A percentile compares a stretch with the other conserved stretches of the same genome.
phyloP scores from a whole-genome alignment of 352 stramenopile genomes.

The Pythium sukuiense region DNA sequence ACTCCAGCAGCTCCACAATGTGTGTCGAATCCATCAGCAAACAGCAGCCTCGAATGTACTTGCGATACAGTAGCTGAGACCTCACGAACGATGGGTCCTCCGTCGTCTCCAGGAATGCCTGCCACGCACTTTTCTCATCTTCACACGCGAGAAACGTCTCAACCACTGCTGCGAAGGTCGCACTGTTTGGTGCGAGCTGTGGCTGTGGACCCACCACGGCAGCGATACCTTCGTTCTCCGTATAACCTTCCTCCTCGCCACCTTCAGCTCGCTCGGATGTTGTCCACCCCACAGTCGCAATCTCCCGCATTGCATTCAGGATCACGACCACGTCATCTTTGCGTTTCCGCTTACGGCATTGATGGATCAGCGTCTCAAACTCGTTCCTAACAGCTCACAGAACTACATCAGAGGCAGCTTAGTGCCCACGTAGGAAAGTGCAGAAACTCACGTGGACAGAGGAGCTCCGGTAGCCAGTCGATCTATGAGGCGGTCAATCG shows the following conservation, averaged over 20 bases:
- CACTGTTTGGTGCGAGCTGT: conserved; percentile 50
- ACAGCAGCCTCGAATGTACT: conserved; percentile 65
- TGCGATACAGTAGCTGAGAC: conserved; percentile 54
- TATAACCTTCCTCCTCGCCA: not conserved
- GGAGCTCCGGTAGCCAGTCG: conserved; percentile 39
- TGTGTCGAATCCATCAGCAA: conserved; percentile 56
- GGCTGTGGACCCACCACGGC: conserved; percentile 40
- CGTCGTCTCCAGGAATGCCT: conserved; percentile 42
- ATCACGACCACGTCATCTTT: conserved; percentile 66
- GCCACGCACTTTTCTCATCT: conserved; percentile 55
- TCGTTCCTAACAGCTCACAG: conserved; percentile 40
- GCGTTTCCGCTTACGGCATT: conserved; percentile 80
- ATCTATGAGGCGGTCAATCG: conserved; percentile 62
- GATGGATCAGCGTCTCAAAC: conserved; percentile 78
- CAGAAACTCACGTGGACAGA: conserved; percentile 50
- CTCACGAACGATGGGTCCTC: conserved; percentile 35
- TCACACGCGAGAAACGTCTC: conserved; percentile 70
- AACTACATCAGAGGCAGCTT: not conserved
- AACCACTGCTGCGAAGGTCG: conserved; percentile 67
- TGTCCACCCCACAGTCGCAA: conserved; percentile 44
- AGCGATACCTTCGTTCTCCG: not conserved
- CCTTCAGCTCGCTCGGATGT: not conserved
- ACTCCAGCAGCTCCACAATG: conserved; percentile 47
- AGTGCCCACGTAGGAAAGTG: not conserved
- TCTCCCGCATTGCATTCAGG: conserved; percentile 51